Evolutionary conservation across 140 eudicot genomes (phyloP).

Genomic region (Erigeron philadelphicus): DNA sequence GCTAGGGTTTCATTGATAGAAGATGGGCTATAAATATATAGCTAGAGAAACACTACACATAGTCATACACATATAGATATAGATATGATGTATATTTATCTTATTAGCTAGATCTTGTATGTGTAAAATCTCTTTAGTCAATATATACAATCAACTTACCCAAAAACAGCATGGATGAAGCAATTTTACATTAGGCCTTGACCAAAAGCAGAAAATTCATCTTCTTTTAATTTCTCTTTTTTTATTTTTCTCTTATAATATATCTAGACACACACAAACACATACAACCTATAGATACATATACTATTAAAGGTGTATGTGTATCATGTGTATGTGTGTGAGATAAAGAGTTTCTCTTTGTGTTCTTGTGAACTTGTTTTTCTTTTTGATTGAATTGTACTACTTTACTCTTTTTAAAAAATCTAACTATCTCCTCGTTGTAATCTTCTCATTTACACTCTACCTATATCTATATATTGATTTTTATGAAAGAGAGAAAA

Average conservation of each 20-base stretch:
- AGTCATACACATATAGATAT: background rate
- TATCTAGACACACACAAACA: background rate
- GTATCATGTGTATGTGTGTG: too few relatives aligned
- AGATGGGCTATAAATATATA: constrained; percentile 27
- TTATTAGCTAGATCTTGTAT: constrained; percentile 42
- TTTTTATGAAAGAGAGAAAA: constrained; percentile 20
- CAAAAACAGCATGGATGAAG: constrained; percentile 50
- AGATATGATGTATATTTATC: constrained; percentile 12
- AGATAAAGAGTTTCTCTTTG: background rate
- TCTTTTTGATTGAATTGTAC: constrained; percentile 16
- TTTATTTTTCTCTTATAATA: background rate
- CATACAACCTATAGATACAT: background rate
- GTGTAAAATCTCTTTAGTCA: constrained; percentile 18
- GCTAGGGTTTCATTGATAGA: constrained; percentile 33
- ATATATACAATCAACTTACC: constrained; percentile 37
- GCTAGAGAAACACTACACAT: constrained; percentile 1
- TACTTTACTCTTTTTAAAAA: constrained; percentile 29
- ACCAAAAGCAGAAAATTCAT: constrained; percentile 38
- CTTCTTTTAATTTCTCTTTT: background rate
- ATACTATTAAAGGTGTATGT: too few relatives aligned
- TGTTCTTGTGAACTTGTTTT: constrained; percentile 16
- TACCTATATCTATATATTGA: constrained; percentile 7
- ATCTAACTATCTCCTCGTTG: constrained; percentile 21
- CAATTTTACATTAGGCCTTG: constrained; percentile 33
- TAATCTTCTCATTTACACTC: constrained; percentile 30